Conservation (phyloP, 2,329 filamentous ascomycete genomes). For the Ophiostoma sp. region DNA sequence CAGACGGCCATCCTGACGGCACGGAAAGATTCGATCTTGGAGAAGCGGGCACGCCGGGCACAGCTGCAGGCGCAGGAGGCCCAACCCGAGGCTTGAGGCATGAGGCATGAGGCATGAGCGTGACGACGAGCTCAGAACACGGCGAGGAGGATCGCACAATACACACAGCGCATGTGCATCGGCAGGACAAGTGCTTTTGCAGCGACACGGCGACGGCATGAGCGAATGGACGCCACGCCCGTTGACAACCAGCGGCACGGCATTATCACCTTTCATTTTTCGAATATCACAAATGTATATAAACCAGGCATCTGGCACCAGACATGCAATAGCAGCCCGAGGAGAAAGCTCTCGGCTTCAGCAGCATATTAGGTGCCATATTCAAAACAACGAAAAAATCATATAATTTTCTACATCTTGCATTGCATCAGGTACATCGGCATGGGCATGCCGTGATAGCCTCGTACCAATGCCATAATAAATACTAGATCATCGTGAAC, state of each 20-base stretch:
- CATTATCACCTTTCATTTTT: background rate
- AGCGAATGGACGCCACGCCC: background rate
- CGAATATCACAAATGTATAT: constrained; percentile 5
- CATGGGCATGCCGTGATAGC: background rate
- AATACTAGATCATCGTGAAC: background rate
- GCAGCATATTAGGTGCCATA: background rate
- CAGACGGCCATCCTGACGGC: constrained; percentile 72
- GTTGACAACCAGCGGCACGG: background rate
- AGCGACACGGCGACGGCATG: background rate
- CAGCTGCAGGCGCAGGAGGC: constrained; percentile 51
- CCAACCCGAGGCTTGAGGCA: constrained; percentile 12
- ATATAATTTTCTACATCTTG: background rate
- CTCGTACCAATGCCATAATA: background rate
- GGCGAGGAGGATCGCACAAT: background rate
- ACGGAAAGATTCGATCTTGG: constrained; percentile 72
- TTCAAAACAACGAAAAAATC: background rate
- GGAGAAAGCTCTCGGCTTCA: background rate
- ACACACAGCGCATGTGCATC: background rate
- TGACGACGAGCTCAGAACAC: background rate
- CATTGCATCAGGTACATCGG: background rate
- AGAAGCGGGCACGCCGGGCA: constrained; percentile 79
- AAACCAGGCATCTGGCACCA: background rate
- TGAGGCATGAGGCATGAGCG: constrained; percentile 15
- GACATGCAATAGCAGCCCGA: background rate
- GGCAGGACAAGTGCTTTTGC: background rate